Conservation (phyloP, 768 basidiomycete species). For the Lactarius akahatsu region DNA sequence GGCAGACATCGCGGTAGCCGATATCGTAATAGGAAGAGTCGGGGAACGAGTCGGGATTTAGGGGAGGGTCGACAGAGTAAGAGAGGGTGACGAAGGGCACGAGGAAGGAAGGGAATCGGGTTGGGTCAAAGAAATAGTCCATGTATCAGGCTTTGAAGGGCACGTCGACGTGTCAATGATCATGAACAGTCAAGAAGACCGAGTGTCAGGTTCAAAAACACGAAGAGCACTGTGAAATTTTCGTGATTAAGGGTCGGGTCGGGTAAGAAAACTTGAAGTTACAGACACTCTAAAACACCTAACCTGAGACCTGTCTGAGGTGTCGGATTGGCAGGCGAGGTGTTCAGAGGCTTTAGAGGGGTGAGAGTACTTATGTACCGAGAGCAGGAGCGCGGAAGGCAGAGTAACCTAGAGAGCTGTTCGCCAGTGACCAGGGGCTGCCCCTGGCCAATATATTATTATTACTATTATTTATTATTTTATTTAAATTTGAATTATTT, state of each 20-base stretch:
- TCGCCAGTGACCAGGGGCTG: background rate
- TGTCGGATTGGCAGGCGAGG: background rate
- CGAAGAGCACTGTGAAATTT: background rate
- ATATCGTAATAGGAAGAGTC: constrained; percentile 66
- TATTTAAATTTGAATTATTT: background rate
- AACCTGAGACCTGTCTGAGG: constrained; percentile 3
- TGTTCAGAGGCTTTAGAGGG: background rate
- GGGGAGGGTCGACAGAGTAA: constrained; percentile 58
- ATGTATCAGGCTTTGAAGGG: constrained; percentile 18
- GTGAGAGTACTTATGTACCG: background rate
- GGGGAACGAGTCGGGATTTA: constrained; percentile 67
- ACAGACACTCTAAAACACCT: constrained; percentile 3
- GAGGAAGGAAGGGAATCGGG: constrained; percentile 49
- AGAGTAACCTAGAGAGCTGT: background rate
- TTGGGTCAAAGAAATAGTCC: constrained; percentile 26
- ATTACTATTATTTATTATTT: background rate
- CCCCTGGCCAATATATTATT: background rate
- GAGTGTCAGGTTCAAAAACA: constrained; percentile 1
- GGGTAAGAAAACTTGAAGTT: too few species aligned
- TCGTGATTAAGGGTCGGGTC: background rate
- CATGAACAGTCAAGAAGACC: constrained; percentile 21
- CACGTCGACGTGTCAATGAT: constrained; percentile 23
- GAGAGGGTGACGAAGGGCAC: constrained; percentile 74
- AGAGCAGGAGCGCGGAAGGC: background rate
- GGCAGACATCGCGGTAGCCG: constrained; percentile 74